These are phyloP conservation scores for Colletotrichum karsti DNA, from an alignment of 2,329 filamentous ascomycete genomes.

Conservation along the genomic window DNA sequence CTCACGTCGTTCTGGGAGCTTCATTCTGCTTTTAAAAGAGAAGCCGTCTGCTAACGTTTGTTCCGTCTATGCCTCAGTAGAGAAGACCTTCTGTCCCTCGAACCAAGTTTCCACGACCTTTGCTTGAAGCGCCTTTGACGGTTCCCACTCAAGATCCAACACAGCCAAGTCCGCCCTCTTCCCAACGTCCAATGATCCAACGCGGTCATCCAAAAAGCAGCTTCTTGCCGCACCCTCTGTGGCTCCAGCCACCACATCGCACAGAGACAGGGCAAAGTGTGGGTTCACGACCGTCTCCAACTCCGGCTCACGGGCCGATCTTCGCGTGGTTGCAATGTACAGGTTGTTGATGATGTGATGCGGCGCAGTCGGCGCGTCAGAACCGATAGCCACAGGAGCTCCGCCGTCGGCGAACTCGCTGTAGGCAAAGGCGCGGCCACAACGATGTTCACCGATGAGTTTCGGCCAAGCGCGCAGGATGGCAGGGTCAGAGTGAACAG, in stretches of 20 bases:
- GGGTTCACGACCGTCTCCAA: conserved; percentile 55
- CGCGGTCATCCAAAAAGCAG: conserved; percentile 62
- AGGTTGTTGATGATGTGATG: conserved; percentile 63
- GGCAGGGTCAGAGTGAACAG: conserved; percentile 68
- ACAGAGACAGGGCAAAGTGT: conserved; percentile 62
- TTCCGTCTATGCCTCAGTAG: background rate
- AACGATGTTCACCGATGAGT: conserved; percentile 62
- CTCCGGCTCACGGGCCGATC: conserved; percentile 51
- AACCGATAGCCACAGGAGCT: conserved; percentile 64
- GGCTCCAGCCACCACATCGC: conserved; percentile 61
- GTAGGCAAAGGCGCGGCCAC: conserved; percentile 70
- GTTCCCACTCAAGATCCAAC: conserved; percentile 58
- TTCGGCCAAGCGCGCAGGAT: conserved; percentile 69
- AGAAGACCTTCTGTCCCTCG: conserved; percentile 52
- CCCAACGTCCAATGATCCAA: conserved; percentile 61
- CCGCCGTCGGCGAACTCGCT: conserved; percentile 65
- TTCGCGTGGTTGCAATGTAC: conserved; percentile 67
- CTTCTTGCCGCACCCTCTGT: conserved; percentile 66
- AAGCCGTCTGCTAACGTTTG: background rate
- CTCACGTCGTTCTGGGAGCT: no score
- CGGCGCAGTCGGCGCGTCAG: conserved; percentile 68
- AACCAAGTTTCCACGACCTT: conserved; percentile 63
- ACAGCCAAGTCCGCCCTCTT: conserved; percentile 66
- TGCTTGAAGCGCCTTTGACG: conserved; percentile 55
- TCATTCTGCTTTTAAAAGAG: no score